A percentile compares a stretch with the other conserved stretches of the same genome.
These are phyloP conservation scores for Aspergillus aculeatus DNA, from an alignment of 2,329 filamentous ascomycete species.

Conservation along the genomic window DNA sequence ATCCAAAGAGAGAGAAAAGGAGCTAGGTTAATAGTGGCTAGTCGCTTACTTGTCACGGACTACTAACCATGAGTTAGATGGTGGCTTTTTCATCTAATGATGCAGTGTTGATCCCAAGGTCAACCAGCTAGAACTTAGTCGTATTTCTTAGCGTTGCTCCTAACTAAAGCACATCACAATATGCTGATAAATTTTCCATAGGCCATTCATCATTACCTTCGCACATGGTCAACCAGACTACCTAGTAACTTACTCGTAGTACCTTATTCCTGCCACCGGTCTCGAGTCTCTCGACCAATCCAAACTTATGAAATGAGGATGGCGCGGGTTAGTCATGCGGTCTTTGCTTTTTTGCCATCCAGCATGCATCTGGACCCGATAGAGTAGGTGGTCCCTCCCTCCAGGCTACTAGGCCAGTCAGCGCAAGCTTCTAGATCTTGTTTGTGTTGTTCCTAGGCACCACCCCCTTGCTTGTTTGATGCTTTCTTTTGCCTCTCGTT, in stretches of 20 bases:
- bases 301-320: not conserved
- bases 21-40: not conserved
- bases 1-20: not conserved
- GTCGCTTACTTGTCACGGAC: not conserved
- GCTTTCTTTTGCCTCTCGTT: not conserved
- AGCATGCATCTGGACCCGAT: not conserved
- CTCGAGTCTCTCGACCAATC: not conserved
- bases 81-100: slow-evolving; percentile 9
- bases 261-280: not conserved
- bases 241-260: not conserved
- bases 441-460: not conserved
- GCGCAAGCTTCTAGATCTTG: slow-evolving; percentile 5
- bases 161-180: slow-evolving; percentile 1
- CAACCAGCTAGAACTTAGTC: not conserved
- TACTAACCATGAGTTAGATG: not conserved
- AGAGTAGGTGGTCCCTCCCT: not conserved
- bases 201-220: not conserved
- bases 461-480: not conserved
- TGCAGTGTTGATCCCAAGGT: slow-evolving; percentile 14
- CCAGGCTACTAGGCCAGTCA: not conserved
- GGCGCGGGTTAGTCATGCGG: not conserved
- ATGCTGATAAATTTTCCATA: not conserved
- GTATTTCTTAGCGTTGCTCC: not conserved
- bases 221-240: not conserved
- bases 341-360: slow-evolving; percentile 2